phyloP scores from a whole-genome alignment of 2,329 filamentous ascomycete species.

The Xylaria arbuscula region DNA sequence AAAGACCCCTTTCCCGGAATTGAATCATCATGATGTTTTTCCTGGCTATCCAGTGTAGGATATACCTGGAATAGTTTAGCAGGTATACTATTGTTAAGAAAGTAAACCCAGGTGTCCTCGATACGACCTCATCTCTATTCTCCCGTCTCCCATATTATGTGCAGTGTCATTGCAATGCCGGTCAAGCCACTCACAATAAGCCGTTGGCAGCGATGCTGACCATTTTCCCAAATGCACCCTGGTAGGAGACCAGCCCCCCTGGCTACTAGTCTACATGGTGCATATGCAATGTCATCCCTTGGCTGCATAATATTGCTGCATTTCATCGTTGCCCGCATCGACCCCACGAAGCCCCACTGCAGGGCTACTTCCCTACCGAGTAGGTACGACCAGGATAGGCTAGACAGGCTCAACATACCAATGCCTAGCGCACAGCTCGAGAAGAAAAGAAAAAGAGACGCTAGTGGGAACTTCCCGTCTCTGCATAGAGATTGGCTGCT shows the following conservation, averaged over 20 bases:
- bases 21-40: neutral
- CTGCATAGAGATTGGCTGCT: constrained; percentile 47
- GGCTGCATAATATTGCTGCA: constrained; percentile 47
- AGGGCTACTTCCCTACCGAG: constrained; percentile 19
- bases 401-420: constrained; percentile 23
- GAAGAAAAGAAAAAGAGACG: constrained; percentile 36
- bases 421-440: constrained; percentile 2
- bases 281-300: constrained; percentile 37
- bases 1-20: no score
- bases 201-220: constrained; percentile 13
- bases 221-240: constrained; percentile 27
- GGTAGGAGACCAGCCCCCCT: constrained; percentile 37
- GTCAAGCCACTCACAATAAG: constrained; percentile 9
- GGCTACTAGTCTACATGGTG: neutral
- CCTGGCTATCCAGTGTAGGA: neutral
- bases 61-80: neutral
- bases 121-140: constrained; percentile 5
- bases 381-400: constrained; percentile 25
- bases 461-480: constrained; percentile 48
- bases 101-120: neutral
- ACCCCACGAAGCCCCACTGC: constrained; percentile 33
- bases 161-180: constrained; percentile 10
- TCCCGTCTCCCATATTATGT: constrained; percentile 9
- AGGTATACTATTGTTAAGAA: neutral
- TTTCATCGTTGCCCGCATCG: constrained; percentile 39